phyloP scores from a whole-genome alignment of 164 flowering plant species.

The Santalum album region DNA sequence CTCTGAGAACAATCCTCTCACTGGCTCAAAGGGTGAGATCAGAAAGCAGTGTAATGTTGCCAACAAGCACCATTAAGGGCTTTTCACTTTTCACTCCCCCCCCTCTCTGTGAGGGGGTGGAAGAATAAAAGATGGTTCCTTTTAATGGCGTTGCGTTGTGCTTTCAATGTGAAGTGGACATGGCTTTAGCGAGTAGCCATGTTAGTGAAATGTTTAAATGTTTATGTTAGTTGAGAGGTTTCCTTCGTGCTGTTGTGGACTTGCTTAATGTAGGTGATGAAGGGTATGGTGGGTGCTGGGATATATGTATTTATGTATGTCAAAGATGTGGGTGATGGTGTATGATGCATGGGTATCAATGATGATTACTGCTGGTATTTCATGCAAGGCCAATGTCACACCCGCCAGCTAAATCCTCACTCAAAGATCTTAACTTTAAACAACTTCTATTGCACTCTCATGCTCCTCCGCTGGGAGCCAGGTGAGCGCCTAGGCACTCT shows the following conservation, averaged over 20 bases:
- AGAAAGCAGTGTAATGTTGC: conserved; percentile 79
- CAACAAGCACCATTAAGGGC: conserved; percentile 57
- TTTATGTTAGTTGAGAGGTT: conserved; percentile 8
- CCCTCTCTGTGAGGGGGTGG: not conserved
- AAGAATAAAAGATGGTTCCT: conserved; percentile 18
- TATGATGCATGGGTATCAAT: conserved; percentile 17
- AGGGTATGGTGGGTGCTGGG: conserved; percentile 11
- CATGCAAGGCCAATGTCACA: no score
- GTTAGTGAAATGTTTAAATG: no score
- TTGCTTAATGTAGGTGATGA: conserved; percentile 1
- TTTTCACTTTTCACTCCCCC: not conserved
- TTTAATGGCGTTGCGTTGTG: not conserved
- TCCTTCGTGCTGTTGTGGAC: conserved; percentile 4
- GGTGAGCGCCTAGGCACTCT: no score
- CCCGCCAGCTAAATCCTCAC: no score
- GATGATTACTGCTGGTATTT: no score
- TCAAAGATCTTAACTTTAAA: no score
- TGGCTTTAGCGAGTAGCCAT: no score
- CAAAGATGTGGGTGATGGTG: conserved; percentile 23
- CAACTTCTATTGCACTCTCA: no score
- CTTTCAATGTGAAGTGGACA: not conserved
- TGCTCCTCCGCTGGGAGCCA: no score
- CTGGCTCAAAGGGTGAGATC: conserved; percentile 88
- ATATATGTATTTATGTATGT: conserved; percentile 17
- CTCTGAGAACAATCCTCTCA: conserved; percentile 94